Conservation (phyloP, 2,329 filamentous ascomycete species). For the Colletotrichum liriopes region DNA sequence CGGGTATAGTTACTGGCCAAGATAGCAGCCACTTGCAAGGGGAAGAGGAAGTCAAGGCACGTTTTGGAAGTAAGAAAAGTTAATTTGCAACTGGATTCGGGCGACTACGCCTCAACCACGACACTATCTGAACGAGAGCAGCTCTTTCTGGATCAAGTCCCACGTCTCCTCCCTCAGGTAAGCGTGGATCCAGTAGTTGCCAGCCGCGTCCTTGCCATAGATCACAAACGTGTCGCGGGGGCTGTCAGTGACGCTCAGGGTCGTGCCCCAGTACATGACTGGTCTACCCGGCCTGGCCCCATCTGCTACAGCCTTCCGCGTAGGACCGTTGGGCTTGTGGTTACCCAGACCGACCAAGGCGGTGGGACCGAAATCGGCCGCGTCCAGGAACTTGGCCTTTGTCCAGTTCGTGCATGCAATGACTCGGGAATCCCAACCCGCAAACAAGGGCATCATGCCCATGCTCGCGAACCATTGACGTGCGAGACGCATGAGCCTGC, state of each 20-base stretch:
- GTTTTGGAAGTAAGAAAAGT: no score
- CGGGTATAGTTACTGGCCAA: no score
- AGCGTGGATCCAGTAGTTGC: slow-evolving; percentile 11
- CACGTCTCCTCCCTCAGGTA: neutral
- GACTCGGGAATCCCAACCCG: neutral
- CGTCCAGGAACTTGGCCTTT: slow-evolving; percentile 10
- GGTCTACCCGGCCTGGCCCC: neutral
- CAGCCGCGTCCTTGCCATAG: neutral
- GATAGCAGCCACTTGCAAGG: no score
- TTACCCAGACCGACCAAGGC: neutral
- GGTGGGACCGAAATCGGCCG: neutral
- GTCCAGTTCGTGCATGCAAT: slow-evolving; percentile 8
- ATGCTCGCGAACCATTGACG: neutral
- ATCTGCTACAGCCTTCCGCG: neutral
- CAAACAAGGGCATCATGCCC: neutral
- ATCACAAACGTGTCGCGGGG: slow-evolving; percentile 1
- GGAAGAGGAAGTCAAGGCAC: no score
- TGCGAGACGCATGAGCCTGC: neutral
- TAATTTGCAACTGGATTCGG: no score
- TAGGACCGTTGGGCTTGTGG: neutral
- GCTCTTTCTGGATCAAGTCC: neutral
- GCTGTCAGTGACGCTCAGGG: neutral
- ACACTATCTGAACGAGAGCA: neutral
- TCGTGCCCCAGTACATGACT: slow-evolving; percentile 9
- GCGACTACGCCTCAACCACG: no score